phyloP scores from a whole-genome alignment of 805 yeast species.

The Nakazawaea wickerhamii region DNA sequence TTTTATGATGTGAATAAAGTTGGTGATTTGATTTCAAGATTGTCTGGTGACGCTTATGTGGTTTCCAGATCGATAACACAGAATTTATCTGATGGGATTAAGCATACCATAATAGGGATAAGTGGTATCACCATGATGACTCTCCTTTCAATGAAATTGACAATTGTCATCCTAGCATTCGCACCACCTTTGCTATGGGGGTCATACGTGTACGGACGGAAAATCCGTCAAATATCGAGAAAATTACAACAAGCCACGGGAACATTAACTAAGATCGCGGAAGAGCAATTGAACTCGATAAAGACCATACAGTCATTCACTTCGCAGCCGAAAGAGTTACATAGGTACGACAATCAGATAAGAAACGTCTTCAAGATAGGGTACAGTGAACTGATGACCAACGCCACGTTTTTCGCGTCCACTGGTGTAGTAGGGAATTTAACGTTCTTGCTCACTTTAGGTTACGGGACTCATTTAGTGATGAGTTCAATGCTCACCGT shows the following conservation, averaged over 20 bases:
- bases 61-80: slow-evolving; percentile 84
- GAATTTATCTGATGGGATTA: slow-evolving; percentile 84
- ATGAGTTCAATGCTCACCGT: slow-evolving; percentile 66
- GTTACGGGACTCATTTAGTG: slow-evolving; percentile 79
- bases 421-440: slow-evolving; percentile 83
- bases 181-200: slow-evolving; percentile 83
- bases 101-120: slow-evolving; percentile 73
- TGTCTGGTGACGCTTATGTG: slow-evolving; percentile 85
- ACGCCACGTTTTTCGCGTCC: slow-evolving; percentile 73
- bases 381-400: slow-evolving; percentile 71
- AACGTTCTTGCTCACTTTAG: slow-evolving; percentile 68
- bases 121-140: slow-evolving; percentile 92
- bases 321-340: slow-evolving; percentile 76
- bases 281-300: slow-evolving; percentile 82
- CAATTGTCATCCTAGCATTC: slow-evolving; percentile 69
- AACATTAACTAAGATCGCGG: slow-evolving; percentile 81
- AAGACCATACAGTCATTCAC: slow-evolving; percentile 88
- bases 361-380: slow-evolving; percentile 65
- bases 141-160: slow-evolving; percentile 71
- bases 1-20: slow-evolving; percentile 87
- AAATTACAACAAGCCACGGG: slow-evolving; percentile 84
- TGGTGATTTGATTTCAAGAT: slow-evolving; percentile 85
- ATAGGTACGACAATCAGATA: slow-evolving; percentile 68
- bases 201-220: slow-evolving; percentile 78
- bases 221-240: slow-evolving; percentile 70